Base-by-base conservation (phyloP, 345 rosid genomes). In the Eucalyptus erythrocorys region DNA sequence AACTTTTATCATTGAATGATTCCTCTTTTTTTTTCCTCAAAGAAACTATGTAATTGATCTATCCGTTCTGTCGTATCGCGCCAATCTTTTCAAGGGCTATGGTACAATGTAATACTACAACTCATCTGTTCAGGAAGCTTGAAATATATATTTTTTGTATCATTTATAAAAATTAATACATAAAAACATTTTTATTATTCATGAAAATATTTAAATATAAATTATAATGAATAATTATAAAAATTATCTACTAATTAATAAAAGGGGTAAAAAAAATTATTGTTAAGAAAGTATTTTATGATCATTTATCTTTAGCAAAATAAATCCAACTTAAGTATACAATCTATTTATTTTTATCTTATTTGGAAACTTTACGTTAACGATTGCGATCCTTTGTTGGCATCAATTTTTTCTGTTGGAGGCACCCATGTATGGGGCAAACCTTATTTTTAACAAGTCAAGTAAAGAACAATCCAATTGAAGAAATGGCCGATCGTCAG, bases 31-130 rank as follows among this genome's bases (percentile, higher is more conserved):
- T 15, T 4, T 47, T 47, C 7, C 7, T 8, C 61, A 22, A 55
- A 22, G 13, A 55, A 55, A 55, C 30, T 24, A 24, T 55, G 61
- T 3, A 8, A 12, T 55, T 55, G 13, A 55, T 55, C 22, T 22
- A 24, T 55, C 30, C 3, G 2, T 53, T 53, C 2, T 21, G 1
- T 53, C 2, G 15, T 21, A 53, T 21, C 2, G 5, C 0, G 27
- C 61, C 61, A 24, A 55, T 55, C 12, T 55, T 55, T 55, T 55
- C 6, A 1, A 4, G 27, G 13, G 61, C 27, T 55, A 22, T 22
- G 12, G 2, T 55, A 55, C 27, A 55, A 24, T 55, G 30, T 51
- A 51, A 50, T 51, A 5, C 9, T 13, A 48, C 49, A 48, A 10
- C 3, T 48, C 49, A 45, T 45, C 8, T 45, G 8, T 45, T 45